Percentiles rank a stretch among this genome's conserved stretches.
Evolutionary conservation across 805 yeast genomes (phyloP).

Genomic region (Nakazawaea wickerhamii): DNA sequence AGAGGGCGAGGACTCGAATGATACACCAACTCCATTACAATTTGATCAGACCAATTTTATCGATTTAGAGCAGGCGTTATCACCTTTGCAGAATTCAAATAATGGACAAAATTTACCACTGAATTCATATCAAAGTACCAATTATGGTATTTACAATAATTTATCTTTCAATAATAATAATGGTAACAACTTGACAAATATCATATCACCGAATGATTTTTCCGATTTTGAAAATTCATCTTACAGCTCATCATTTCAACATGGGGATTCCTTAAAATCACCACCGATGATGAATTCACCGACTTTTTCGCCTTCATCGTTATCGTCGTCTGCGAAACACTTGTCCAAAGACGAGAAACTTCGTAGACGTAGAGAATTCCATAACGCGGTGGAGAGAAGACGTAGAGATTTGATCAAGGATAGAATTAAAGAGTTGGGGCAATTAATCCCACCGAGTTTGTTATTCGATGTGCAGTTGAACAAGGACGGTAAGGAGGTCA

Average conservation of each 20-base stretch:
- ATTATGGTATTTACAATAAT: slow-evolving; percentile 10
- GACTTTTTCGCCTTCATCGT: slow-evolving; percentile 26
- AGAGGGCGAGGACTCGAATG: slow-evolving; percentile 6
- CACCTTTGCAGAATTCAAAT: slow-evolving; percentile 1
- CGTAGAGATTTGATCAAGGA: slow-evolving; percentile 89
- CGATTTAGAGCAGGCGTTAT: slow-evolving; percentile 1
- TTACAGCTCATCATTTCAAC: slow-evolving; percentile 25
- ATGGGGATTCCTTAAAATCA: slow-evolving; percentile 24
- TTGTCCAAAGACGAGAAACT: slow-evolving; percentile 63
- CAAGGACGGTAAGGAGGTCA: slow-evolving; percentile 24
- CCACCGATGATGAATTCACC: slow-evolving; percentile 28
- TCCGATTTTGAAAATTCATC: slow-evolving; percentile 29
- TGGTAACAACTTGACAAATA: slow-evolving; percentile 26
- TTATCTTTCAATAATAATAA: slow-evolving; percentile 6
- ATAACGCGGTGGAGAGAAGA: slow-evolving; percentile 90
- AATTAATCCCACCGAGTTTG: slow-evolving; percentile 73
- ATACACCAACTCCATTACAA: slow-evolving; percentile 7
- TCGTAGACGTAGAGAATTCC: slow-evolving; percentile 78
- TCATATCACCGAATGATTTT: slow-evolving; percentile 27
- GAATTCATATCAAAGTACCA: slow-evolving; percentile 5
- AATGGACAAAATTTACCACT: slow-evolving; percentile 5
- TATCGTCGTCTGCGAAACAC: slow-evolving; percentile 28
- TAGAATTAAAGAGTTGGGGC: slow-evolving; percentile 77
- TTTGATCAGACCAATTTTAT: slow-evolving; percentile 4
- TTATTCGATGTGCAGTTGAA: slow-evolving; percentile 33